Evolutionary conservation across 495 filamentous ascomycete genomes (phyloP).

Genomic region (Aspergillus bertholletiae): DNA sequence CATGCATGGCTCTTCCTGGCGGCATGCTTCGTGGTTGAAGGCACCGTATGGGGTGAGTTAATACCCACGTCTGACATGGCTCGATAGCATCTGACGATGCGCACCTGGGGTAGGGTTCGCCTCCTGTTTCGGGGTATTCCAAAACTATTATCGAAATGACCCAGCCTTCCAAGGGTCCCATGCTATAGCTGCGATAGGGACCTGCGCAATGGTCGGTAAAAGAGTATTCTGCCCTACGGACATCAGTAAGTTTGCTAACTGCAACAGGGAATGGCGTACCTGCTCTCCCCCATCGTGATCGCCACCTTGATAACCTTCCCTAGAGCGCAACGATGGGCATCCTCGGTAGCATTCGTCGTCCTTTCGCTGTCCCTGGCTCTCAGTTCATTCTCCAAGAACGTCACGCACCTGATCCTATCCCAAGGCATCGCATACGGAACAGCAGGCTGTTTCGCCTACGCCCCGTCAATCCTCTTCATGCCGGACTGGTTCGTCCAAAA

Average conservation of each 20-base stretch:
- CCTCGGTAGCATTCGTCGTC: constrained; percentile 38
- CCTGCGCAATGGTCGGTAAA: constrained; percentile 36
- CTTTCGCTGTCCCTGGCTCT: constrained; percentile 36
- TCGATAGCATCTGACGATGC: background rate
- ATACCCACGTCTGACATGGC: background rate
- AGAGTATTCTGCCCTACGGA: background rate
- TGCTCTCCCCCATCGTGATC: constrained; percentile 45
- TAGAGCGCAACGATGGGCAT: constrained; percentile 29
- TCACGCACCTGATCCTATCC: constrained; percentile 43
- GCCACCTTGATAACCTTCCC: constrained; percentile 38
- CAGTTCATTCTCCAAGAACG: constrained; percentile 42
- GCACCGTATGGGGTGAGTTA: constrained; percentile 59
- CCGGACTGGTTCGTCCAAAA: constrained; percentile 53
- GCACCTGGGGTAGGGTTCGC: constrained; percentile 51
- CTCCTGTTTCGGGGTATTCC: constrained; percentile 39
- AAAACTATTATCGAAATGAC: background rate
- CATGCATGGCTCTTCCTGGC: constrained; percentile 63
- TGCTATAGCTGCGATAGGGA: constrained; percentile 42
- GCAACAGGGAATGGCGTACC: constrained; percentile 46
- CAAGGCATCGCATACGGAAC: constrained; percentile 51
- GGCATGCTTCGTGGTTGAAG: constrained; percentile 60
- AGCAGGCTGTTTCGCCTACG: constrained; percentile 43
- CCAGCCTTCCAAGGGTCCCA: background rate
- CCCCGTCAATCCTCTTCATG: constrained; percentile 44
- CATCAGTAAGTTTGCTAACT: background rate